phyloP scores from a whole-genome alignment of 75 land plant genomes.

The Picea sitchensis region DNA sequence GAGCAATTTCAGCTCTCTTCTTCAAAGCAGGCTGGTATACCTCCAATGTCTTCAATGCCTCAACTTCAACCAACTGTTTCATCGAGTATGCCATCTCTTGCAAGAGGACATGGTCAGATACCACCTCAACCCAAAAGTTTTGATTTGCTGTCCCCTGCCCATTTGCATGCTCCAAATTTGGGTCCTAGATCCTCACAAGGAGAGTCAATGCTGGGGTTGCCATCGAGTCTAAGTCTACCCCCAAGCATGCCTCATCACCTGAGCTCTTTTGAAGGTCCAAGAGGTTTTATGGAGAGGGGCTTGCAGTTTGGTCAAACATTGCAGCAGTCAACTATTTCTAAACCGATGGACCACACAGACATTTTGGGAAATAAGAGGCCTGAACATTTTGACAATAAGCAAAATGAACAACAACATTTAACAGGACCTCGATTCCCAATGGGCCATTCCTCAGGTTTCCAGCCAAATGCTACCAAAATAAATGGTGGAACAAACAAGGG shows the following conservation, averaged over 20 bases:
- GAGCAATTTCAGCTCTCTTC: constrained; percentile 11
- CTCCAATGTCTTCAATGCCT: constrained; percentile 8
- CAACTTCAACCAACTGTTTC: constrained; percentile 13
- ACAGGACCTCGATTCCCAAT: constrained; percentile 4
- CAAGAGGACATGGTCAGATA: constrained; percentile 20
- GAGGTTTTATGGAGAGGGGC: constrained; percentile 16
- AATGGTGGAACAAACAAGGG: constrained; percentile 24
- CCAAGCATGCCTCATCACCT: constrained; percentile 16
- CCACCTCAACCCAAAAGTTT: constrained; percentile 16
- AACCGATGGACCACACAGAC: constrained; percentile 17
- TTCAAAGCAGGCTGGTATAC: constrained; percentile 2
- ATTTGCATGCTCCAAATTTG: constrained; percentile 13
- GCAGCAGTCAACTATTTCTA: neutral
- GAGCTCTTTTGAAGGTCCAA: constrained; percentile 20
- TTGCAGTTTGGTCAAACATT: constrained; percentile 13
- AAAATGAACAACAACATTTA: constrained; percentile 13
- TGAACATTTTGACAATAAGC: constrained; percentile 21
- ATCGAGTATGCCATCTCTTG: constrained; percentile 19
- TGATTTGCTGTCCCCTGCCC: constrained; percentile 11
- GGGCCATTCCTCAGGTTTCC: constrained; percentile 6
- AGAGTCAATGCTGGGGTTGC: constrained; percentile 17
- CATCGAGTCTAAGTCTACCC: constrained; percentile 7
- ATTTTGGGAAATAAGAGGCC: constrained; percentile 17
- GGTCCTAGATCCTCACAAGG: constrained; percentile 9
- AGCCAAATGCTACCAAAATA: constrained; percentile 9